phyloP scores from a whole-genome alignment of 345 rosid species.

The Punica granatum region DNA sequence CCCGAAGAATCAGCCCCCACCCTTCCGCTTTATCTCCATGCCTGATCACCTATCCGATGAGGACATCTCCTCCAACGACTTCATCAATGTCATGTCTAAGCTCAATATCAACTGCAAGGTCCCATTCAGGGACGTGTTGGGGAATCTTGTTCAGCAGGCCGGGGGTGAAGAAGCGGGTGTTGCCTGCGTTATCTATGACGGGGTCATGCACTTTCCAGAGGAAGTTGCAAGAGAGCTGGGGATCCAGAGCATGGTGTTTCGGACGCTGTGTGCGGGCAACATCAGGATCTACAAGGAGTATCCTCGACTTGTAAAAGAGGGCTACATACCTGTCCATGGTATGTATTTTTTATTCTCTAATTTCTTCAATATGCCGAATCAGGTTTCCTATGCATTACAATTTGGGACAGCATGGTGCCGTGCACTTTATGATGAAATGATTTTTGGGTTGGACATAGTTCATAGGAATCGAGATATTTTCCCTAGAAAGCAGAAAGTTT shows the following conservation, averaged over 20 bases:
- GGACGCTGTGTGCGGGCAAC: conserved; percentile 17
- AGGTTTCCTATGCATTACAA: neutral
- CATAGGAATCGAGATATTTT: no score
- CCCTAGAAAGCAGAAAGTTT: no score
- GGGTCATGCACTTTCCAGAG: conserved; percentile 19
- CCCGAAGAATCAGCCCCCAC: conserved; percentile 13
- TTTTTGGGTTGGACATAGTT: no score
- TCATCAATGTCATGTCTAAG: neutral
- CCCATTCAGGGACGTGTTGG: conserved; percentile 6
- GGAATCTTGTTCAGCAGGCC: neutral
- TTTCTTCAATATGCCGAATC: neutral
- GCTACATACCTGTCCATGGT: conserved; percentile 15
- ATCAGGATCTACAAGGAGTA: conserved; percentile 5
- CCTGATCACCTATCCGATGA: conserved; percentile 9
- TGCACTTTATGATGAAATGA: no score
- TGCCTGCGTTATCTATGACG: conserved; percentile 25
- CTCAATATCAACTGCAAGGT: conserved; percentile 17
- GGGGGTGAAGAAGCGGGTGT: neutral
- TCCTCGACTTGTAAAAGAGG: conserved; percentile 13
- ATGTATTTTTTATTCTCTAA: neutral
- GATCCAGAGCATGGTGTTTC: conserved; percentile 15
- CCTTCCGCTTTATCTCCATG: conserved; percentile 16
- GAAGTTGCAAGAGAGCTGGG: conserved; percentile 17
- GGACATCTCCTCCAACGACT: conserved; percentile 3
- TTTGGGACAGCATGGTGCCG: no score